Base-by-base conservation (phyloP, 176 grass and related monocot genomes). In the Puccinellia tenuiflora region DNA sequence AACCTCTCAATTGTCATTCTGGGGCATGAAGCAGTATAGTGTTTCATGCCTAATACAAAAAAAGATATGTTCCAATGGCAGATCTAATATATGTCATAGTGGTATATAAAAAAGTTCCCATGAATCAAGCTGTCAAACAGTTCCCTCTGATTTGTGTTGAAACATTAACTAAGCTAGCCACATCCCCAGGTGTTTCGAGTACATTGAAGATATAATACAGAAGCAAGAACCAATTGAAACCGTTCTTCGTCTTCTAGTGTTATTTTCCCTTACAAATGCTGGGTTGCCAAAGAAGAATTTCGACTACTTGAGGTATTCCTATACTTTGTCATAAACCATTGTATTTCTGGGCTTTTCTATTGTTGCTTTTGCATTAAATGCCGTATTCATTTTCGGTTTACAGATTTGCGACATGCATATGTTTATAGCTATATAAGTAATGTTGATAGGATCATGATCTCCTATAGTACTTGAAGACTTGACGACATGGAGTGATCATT, bases 131-230 rank as follows among this genome's bases (percentile, higher is more conserved):
- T 55, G 13, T 54, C 17, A 12, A 34, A 66, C 13, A 46, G 16
- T 84, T 81, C 18, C 1, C 22, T 50, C n/a, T 47, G n/a, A n/a
- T 39, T 82, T 59, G 30, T 87, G 52, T 52, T 38, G 21, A 29
- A 31, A 51, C 57, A 59, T 31, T 75, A 79, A 29, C 74, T 77
- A 67, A 88, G 52, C 3, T 78, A 46, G 63, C 10, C 76, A 33
- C 59, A 86, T 81, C 40, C 6, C 20, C 90, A 97, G 95, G 90
- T 98, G 92, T 78, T 95, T 95, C 45, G 92, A 98, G 85, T 98
- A 93, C 82, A 98, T 98, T 20, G 96, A 98, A 80, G 96, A 95
- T 83, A 95, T 98, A 89, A 88, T 98, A 80, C 96, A 98, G 61
- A 98, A 98, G 77, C 96, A 98, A 68, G 96, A 98, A 79, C 61